These are phyloP conservation scores for Tylopilus sp. DNA, from an alignment of 768 basidiomycete species.

Conservation along the genomic window DNA sequence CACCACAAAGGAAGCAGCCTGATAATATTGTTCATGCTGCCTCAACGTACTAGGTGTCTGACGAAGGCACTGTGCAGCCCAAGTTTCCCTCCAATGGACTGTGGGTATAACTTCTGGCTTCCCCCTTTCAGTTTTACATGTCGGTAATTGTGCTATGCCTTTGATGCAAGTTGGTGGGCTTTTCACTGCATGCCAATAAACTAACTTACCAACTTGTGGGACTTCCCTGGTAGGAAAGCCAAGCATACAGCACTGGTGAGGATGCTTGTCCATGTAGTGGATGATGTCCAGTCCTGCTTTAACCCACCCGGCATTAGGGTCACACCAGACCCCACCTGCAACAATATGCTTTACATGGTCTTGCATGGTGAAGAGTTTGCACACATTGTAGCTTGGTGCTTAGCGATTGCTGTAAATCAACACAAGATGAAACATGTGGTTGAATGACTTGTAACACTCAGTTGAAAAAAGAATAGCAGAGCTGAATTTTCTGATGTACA, in stretches of 20 bases:
- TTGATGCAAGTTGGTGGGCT: not conserved
- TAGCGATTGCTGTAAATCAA: slow-evolving; percentile 31
- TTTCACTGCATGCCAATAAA: not conserved
- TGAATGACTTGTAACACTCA: slow-evolving; percentile 29
- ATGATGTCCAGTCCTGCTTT: not conserved
- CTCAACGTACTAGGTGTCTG: too few relatives aligned
- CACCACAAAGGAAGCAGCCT: not conserved
- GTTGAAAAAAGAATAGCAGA: slow-evolving; percentile 30
- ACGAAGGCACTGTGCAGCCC: not conserved
- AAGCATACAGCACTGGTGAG: not conserved
- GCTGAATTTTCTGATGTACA: slow-evolving; percentile 26
- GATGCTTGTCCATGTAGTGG: not conserved
- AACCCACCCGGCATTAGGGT: not conserved
- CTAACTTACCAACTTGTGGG: not conserved
- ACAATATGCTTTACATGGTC: slow-evolving; percentile 16
- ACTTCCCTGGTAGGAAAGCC: not conserved
- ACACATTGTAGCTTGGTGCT: slow-evolving; percentile 26
- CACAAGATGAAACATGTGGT: slow-evolving; percentile 22
- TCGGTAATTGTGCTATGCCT: not conserved
- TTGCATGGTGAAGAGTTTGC: slow-evolving; percentile 6
- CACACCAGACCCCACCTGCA: slow-evolving; percentile 11
- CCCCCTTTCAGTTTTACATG: not conserved
- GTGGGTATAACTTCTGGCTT: not conserved
- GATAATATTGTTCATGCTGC: not conserved
- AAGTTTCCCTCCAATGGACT: not conserved